Evolutionary conservation across 1,139 yeast species (phyloP).

Genomic region (Groenewaldozyma auringiensis): DNA sequence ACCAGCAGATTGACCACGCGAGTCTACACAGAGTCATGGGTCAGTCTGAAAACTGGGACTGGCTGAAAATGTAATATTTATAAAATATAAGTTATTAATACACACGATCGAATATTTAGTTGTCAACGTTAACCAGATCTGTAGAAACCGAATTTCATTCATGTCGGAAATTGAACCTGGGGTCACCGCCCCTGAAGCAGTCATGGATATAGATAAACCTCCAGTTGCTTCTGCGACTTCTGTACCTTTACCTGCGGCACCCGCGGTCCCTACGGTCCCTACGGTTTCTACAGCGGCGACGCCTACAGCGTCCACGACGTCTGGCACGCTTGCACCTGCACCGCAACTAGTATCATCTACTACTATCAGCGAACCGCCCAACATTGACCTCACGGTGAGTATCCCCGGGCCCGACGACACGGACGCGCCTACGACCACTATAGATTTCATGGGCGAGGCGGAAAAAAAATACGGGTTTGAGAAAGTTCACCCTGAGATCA

Average conservation of each 20-base stretch:
- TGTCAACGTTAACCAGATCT: no score
- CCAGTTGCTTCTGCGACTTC: no score
- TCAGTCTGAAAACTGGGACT: conserved; percentile 22
- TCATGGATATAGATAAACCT: no score
- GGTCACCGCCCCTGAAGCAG: no score
- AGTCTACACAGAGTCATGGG: conserved; percentile 1
- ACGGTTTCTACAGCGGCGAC: no score
- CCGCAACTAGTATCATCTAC: not conserved
- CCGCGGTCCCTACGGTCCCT: no score
- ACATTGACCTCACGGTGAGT: not conserved
- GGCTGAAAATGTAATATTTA: conserved; percentile 25
- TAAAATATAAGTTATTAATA: no score
- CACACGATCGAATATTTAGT: no score
- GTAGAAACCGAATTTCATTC: no score
- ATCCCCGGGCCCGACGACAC: conserved; percentile 2
- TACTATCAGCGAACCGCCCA: not conserved
- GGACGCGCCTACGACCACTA: conserved; percentile 38
- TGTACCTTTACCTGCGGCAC: no score
- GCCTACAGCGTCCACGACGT: not conserved
- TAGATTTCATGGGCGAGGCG: conserved; percentile 71
- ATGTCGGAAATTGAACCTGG: no score
- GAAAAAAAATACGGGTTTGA: conserved; percentile 85
- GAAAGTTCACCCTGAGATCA: conserved; percentile 56
- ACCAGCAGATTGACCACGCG: conserved; percentile 5
- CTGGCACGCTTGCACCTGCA: not conserved